Evolutionary conservation across 2,329 filamentous ascomycete species (phyloP), one percentile per base, ranked within the genome.

Genomic region (Fusarium metavorans): DNA sequence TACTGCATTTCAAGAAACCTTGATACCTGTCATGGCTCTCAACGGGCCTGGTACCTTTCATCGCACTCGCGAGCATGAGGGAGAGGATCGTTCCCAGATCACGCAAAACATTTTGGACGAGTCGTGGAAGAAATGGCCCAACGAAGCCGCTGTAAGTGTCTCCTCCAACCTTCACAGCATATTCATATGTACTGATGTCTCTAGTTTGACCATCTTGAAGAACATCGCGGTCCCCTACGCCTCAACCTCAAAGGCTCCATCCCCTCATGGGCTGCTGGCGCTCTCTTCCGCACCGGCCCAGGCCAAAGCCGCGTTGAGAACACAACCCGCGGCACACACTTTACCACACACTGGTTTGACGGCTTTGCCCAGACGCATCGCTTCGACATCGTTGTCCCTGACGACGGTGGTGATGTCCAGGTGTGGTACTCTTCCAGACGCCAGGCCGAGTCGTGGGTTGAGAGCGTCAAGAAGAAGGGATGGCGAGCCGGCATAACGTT

Each of bases 341-440:
- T 87, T 35, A 86, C 92, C 14, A 89, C 87, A 1, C 94, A 97
- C 81, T 97, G 94, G 94, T 97, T 97, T 75, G 94, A 97, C 79
- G 93, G 93, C 7, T 91, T 95, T 68, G 88, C 90, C 4, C 89
- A 93, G 65, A 86, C 90, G 1, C 93, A 96, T 82, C 90, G 89
- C 32, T 96, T 96, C 79, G 88, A 94, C 67, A 92, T 96, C 35
- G 77, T 90, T 4, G 80, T 87, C 0, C 72, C 85, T 0, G 76
- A 79, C 2, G 77, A 82, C 5, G 75, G 71, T 2, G 72, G 75
- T 4, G 71, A 68, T 48, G 75, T 74, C 1, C 68, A 77, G 0
- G 92, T 95, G 4, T 84, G 88, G 27, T 96, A 96, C 80, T 92
- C 92, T 8, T 97, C 94, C 2, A 88, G 92, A 13, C 87, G 90